phyloP scores from a whole-genome alignment of 2,329 filamentous ascomycete genomes.

The Lachnellula willkommii region DNA sequence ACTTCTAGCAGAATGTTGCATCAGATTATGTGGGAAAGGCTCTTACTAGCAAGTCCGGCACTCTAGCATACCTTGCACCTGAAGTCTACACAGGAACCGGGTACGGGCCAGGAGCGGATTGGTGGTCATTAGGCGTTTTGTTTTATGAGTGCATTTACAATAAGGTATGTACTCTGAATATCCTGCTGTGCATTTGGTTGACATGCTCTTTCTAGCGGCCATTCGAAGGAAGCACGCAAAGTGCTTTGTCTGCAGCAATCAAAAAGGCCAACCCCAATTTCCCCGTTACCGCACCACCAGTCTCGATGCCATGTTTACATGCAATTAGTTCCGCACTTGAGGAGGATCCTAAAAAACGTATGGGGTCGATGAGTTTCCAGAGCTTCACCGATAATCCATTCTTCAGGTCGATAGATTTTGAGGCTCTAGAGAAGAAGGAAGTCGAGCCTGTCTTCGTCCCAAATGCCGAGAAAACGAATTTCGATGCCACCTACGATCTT shows the following conservation, averaged over 20 bases:
- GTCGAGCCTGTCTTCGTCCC: constrained; percentile 88
- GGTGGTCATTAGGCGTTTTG: constrained; percentile 97
- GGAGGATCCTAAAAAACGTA: constrained; percentile 70
- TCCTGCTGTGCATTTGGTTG: not conserved
- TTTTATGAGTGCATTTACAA: constrained; percentile 99
- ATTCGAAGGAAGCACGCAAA: constrained; percentile 85
- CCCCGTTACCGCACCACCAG: constrained; percentile 86
- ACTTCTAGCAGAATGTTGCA: constrained; percentile 73
- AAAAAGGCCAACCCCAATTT: constrained; percentile 77
- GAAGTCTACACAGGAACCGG: constrained; percentile 90
- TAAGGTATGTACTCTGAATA: constrained; percentile 56
- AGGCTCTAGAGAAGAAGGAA: constrained; percentile 75
- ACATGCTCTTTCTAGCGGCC: constrained; percentile 57
- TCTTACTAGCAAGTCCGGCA: constrained; percentile 93
- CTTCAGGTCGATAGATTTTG: constrained; percentile 82
- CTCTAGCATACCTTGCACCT: constrained; percentile 88
- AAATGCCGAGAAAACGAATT: constrained; percentile 97
- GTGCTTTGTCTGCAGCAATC: constrained; percentile 73
- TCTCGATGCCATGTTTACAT: constrained; percentile 81
- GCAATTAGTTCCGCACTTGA: constrained; percentile 81
- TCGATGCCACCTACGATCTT: constrained; percentile 95
- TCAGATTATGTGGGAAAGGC: constrained; percentile 82
- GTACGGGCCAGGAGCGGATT: constrained; percentile 87
- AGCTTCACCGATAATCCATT: constrained; percentile 85
- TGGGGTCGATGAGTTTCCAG: constrained; percentile 77